A percentile compares a stretch with the other conserved stretches of the same genome.
Evolutionary conservation across 768 basidiomycete genomes (phyloP).

Genomic region (Collybia sordida): DNA sequence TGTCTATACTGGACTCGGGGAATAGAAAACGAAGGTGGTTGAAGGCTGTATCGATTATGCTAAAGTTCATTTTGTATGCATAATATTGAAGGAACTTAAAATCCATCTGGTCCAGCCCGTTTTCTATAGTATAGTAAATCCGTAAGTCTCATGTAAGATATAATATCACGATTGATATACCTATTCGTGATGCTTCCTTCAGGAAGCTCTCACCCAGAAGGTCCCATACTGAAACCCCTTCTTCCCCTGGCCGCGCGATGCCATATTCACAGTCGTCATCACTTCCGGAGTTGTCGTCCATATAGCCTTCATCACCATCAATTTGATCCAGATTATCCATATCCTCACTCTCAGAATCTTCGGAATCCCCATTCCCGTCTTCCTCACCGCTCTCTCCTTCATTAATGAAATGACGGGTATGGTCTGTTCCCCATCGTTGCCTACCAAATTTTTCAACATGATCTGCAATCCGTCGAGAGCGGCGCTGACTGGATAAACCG

Average conservation of each 20-base stretch:
- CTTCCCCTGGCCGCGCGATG: neutral
- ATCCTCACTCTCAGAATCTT: neutral
- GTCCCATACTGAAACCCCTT: slow-evolving; percentile 2
- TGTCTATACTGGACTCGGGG: too few species aligned
- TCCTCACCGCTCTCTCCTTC: too few species aligned
- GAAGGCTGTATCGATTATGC: slow-evolving; percentile 23
- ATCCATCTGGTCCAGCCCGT: slow-evolving; percentile 16
- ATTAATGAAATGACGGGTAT: neutral
- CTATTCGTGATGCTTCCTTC: slow-evolving; percentile 1
- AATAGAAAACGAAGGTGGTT: slow-evolving; percentile 15
- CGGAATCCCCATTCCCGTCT: too few species aligned
- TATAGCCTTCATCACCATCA: neutral
- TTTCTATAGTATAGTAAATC: neutral
- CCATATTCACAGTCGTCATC: neutral
- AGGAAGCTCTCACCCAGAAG: slow-evolving; percentile 1
- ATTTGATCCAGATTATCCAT: neutral
- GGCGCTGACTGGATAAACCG: neutral
- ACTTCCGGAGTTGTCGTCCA: neutral
- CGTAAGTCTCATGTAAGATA: neutral
- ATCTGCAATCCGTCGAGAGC: neutral
- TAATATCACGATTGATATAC: neutral
- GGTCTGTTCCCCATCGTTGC: neutral
- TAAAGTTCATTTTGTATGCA: slow-evolving; percentile 21
- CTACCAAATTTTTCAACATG: too few species aligned
- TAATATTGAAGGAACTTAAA: slow-evolving; percentile 24